Percentiles rank a stretch among this genome's conserved stretches.
These are phyloP conservation scores for Capsella bursapastoris DNA, from an alignment of 345 rosid species.

Conservation along the genomic window DNA sequence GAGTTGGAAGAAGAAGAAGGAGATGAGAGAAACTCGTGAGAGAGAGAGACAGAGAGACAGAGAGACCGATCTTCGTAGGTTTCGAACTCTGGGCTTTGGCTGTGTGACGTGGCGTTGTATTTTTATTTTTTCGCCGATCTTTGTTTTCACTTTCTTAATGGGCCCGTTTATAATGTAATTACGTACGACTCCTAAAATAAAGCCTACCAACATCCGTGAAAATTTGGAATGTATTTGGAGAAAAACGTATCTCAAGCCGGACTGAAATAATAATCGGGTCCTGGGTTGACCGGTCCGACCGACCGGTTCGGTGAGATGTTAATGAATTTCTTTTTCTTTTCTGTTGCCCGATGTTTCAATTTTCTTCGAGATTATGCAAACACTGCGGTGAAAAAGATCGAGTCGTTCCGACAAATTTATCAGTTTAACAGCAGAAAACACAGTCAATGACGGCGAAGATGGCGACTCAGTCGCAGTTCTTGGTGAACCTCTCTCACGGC, in stretches of 20 bases:
- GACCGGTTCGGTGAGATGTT: not conserved
- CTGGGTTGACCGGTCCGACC: not conserved
- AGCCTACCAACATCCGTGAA: too few species aligned
- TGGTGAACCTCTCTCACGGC: slow-evolving; percentile 2
- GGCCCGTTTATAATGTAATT: not conserved
- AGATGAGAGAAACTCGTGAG: not conserved
- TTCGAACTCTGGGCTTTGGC: not conserved
- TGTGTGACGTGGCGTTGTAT: slow-evolving; percentile 30
- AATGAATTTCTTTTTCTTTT: not conserved
- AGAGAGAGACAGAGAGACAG: too few species aligned
- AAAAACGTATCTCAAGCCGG: not conserved
- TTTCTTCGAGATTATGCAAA: too few species aligned
- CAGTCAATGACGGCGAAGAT: not conserved
- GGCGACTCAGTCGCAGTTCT: slow-evolving; percentile 36
- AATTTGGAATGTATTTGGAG: too few species aligned
- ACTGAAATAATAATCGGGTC: not conserved
- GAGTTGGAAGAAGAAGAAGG: not conserved
- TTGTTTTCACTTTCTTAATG: not conserved
- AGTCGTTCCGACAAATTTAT: not conserved
- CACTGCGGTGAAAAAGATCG: not conserved
- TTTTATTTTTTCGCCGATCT: too few species aligned
- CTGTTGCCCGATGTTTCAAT: too few species aligned
- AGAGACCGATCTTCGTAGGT: slow-evolving; percentile 2
- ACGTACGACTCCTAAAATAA: too few species aligned
- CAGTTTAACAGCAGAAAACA: not conserved